Base-by-base conservation (phyloP, 805 yeast species). In the Barnettozyma botsteinii region DNA sequence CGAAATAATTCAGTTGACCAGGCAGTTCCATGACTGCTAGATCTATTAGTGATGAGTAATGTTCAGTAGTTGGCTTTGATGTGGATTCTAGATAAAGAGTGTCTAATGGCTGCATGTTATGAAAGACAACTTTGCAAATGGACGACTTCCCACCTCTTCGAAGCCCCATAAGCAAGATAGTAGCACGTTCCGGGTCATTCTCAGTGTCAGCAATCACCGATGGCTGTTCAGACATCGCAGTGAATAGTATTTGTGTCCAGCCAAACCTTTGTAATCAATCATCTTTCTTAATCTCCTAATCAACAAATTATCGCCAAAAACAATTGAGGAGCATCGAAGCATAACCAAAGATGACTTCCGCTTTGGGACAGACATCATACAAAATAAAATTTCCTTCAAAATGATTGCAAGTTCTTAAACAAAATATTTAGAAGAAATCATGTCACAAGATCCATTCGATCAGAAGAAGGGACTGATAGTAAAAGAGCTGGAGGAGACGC, bases 61-160 rank as follows among this genome's bases (percentile, higher is more conserved):
- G 84, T 53, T 88, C 96, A 12, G 83, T 73, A 4, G 94, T 84
- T 4, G 96, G 96, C 53, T 81, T 84, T 3, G 94, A 75, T 0
- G 98, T 91, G 37, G 89, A 79, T 52, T 91, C 98, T 40, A 93
- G 65, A 55, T 91, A 91, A 33, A 91, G 62, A 0, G 98, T 89
- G 55, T 91, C 97, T 45, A 88, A 67, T 2, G 98, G 97, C 56
- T 85, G 95, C 95, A 93, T 87, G 57, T 86, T 85, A 60, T 91
- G 96, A 62, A 93, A 93, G 2, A 93, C 94, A 12, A 93, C 98
- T 57, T 91, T 88, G 55, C 96, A 81, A 24, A 93, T 93, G 4
- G 97, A 88, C 8, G 96, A 86, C 62, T 93, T 93, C 12, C 98
- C 98, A 17, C 91, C 85, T 58, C 56, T 45, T 34, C 96, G 74